Conservation (phyloP, 1,139 yeast genomes). For the Geotrichum restrictum region DNA sequence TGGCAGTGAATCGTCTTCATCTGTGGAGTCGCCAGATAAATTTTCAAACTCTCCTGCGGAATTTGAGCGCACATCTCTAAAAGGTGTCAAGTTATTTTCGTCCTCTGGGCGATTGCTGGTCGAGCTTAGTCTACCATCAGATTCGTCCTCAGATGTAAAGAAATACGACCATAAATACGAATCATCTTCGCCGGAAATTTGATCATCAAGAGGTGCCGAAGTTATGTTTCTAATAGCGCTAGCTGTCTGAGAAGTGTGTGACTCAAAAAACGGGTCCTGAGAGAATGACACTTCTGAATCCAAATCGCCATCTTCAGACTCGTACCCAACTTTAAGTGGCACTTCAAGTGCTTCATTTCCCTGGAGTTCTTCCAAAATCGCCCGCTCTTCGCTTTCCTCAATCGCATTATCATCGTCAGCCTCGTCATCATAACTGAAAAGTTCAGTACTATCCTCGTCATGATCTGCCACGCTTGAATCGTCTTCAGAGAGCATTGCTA, state of each 20-base stretch:
- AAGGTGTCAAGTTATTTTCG: background rate
- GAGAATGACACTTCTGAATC: slow-evolving; percentile 30
- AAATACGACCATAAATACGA: slow-evolving; percentile 42
- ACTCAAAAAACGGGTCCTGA: slow-evolving; percentile 35
- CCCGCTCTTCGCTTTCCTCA: slow-evolving; percentile 40
- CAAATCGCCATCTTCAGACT: slow-evolving; percentile 36
- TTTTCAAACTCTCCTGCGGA: slow-evolving; percentile 30
- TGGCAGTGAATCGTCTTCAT: slow-evolving; percentile 76
- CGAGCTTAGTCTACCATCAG: slow-evolving; percentile 19
- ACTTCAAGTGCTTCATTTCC: slow-evolving; percentile 28
- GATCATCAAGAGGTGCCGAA: slow-evolving; percentile 16
- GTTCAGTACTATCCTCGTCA: slow-evolving; percentile 30
- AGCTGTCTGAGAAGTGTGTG: slow-evolving; percentile 21
- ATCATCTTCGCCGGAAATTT: slow-evolving; percentile 34
- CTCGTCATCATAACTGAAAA: slow-evolving; percentile 28
- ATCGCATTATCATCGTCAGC: slow-evolving; percentile 30
- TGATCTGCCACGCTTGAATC: slow-evolving; percentile 27
- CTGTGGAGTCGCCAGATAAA: slow-evolving; percentile 76
- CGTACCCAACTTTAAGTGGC: slow-evolving; percentile 26
- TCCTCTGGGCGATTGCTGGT: slow-evolving; percentile 24
- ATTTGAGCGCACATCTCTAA: background rate
- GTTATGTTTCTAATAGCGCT: slow-evolving; percentile 17
- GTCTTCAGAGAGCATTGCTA: slow-evolving; percentile 25
- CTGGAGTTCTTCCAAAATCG: slow-evolving; percentile 37
- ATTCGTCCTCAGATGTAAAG: slow-evolving; percentile 38